phyloP scores from a whole-genome alignment of 306 rosid species.

The Urtica urens region DNA sequence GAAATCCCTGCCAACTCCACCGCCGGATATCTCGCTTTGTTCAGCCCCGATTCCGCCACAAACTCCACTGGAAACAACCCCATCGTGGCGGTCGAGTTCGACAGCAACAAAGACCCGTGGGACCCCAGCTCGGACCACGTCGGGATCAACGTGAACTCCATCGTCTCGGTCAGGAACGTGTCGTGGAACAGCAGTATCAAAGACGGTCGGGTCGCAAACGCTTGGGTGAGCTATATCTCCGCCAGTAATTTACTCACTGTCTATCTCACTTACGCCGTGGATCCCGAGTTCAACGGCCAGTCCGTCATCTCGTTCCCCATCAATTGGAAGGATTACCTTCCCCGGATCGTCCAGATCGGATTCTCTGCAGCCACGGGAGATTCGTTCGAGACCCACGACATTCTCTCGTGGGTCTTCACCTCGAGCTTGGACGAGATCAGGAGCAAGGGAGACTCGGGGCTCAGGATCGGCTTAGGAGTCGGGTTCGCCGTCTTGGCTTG shows the following conservation, averaged over 20 bases:
- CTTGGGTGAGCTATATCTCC: constrained; percentile 3
- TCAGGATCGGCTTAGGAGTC: constrained; percentile 1
- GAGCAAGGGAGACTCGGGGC: not conserved
- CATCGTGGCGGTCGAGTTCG: constrained; percentile 26
- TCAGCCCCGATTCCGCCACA: not conserved
- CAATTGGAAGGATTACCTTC: constrained; percentile 1
- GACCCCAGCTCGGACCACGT: constrained; percentile 15
- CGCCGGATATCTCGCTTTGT: constrained; percentile 15
- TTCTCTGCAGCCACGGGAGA: constrained; percentile 9
- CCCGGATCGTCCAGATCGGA: constrained; percentile 4
- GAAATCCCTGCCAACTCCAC: not conserved
- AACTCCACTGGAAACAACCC: not conserved
- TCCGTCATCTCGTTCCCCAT: not conserved
- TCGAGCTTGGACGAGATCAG: not conserved
- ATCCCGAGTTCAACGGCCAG: not conserved
- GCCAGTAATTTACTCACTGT: not conserved
- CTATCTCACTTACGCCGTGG: not conserved
- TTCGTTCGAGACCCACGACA: not conserved
- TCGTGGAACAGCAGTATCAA: constrained; percentile 1
- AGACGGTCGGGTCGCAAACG: constrained; percentile 2
- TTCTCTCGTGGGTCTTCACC: constrained; percentile 10
- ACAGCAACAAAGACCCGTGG: not conserved
- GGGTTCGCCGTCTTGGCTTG: not conserved
- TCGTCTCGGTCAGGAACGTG: not conserved
- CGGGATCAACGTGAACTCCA: constrained; percentile 11